Conservation (phyloP, 768 basidiomycete genomes). For the Trametes gibbosa region DNA sequence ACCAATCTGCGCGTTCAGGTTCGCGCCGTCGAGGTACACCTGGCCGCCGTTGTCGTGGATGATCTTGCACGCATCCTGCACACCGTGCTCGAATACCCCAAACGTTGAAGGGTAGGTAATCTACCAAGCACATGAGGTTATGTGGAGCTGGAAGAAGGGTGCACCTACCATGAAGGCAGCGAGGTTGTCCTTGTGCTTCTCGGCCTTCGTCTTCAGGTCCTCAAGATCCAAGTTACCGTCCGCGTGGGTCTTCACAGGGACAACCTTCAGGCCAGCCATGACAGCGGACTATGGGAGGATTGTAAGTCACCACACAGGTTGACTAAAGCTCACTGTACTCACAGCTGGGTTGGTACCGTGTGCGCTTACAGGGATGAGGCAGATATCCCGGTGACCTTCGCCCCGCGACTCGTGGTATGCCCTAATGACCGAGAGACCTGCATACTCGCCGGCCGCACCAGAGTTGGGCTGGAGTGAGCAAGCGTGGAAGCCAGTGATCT, state of each 20-base stretch:
- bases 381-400: conserved; percentile 83
- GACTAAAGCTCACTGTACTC: conserved; percentile 30
- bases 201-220: conserved; percentile 84
- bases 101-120: conserved; percentile 98
- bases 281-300: conserved; percentile 68
- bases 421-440: conserved; percentile 91
- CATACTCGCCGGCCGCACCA: conserved; percentile 96
- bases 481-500: conserved; percentile 93
- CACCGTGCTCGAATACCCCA: conserved; percentile 94
- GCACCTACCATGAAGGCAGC: conserved; percentile 89
- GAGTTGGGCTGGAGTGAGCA: conserved; percentile 99
- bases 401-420: conserved; percentile 92
- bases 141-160: neutral
- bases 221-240: conserved; percentile 89
- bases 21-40: conserved; percentile 97
- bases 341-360: conserved; percentile 99
- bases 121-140: conserved; percentile 35
- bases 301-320: neutral
- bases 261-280: conserved; percentile 96
- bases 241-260: conserved; percentile 83
- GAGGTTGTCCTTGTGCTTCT: conserved; percentile 85
- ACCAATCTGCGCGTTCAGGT: conserved; percentile 92
- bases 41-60: conserved; percentile 95
- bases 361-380: conserved; percentile 91
- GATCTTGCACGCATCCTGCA: conserved; percentile 84